Evolutionary conservation across 179 eudicot species (phyloP).

Genomic region (Camellia oleifera): DNA sequence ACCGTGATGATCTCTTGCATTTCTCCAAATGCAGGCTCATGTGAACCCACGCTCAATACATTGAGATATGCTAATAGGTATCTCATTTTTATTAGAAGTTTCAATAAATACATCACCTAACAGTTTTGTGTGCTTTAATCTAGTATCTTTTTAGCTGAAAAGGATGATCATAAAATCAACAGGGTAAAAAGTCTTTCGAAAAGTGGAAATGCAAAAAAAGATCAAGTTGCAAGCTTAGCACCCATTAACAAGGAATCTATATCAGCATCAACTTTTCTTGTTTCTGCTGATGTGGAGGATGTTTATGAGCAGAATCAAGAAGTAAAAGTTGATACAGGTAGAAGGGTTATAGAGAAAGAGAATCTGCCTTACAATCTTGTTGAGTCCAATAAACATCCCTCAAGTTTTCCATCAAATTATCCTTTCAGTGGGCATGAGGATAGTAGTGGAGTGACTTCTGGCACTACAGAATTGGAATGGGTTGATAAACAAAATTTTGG

Average conservation of each 20-base stretch:
- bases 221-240: conserved; percentile 44
- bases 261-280: conserved; percentile 37
- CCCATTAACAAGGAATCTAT: conserved; percentile 51
- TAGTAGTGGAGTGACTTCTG: conserved; percentile 29
- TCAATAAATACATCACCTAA: not conserved
- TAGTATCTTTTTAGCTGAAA: conserved; percentile 2
- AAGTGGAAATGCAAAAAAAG: conserved; percentile 82
- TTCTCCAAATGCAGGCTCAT: conserved; percentile 90
- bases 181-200: conserved; percentile 96
- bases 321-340: conserved; percentile 36
- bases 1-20: conserved; percentile 98
- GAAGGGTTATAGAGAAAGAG: conserved; percentile 55
- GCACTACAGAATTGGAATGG: conserved; percentile 42
- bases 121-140: not conserved
- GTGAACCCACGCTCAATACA: conserved; percentile 95
- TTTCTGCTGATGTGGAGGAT: conserved; percentile 50
- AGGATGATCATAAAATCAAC: conserved; percentile 15
- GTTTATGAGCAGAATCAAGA: not conserved
- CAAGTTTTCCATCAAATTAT: conserved; percentile 13
- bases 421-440: conserved; percentile 35
- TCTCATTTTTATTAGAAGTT: not conserved
- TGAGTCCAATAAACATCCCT: conserved; percentile 15
- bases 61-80: conserved; percentile 98
- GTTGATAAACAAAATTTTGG: conserved; percentile 40
- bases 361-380: conserved; percentile 32